These are phyloP conservation scores for Aspergillus viridinutans DNA, from an alignment of 2,329 filamentous ascomycete species.

Conservation along the genomic window DNA sequence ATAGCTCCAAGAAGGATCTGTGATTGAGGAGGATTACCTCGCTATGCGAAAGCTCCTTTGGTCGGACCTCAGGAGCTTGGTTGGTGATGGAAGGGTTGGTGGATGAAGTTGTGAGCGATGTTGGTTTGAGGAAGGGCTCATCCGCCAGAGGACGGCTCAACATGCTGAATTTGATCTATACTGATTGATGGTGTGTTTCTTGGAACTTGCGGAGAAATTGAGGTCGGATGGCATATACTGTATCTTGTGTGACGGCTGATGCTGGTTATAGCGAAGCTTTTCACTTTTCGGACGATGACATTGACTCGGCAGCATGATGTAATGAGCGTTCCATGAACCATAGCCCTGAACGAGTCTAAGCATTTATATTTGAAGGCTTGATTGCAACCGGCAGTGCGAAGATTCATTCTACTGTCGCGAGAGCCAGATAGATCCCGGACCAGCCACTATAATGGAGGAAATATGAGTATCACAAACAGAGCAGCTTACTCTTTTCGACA, in stretches of 20 bases:
- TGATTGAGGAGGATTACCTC: constrained; percentile 29
- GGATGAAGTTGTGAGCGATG: not conserved
- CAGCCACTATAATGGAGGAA: not conserved
- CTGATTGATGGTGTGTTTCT: not conserved
- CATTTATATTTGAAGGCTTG: not conserved
- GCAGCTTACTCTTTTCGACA: not conserved
- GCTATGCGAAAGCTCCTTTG: not conserved
- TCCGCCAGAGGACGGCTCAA: not conserved
- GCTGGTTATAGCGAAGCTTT: not conserved
- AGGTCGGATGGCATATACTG: not conserved
- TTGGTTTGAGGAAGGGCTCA: not conserved
- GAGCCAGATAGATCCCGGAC: not conserved
- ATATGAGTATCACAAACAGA: not conserved
- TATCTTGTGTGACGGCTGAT: not conserved
- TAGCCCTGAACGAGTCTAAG: not conserved
- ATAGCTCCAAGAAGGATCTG: constrained; percentile 53
- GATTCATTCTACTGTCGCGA: not conserved
- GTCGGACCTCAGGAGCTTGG: not conserved
- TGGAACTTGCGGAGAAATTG: not conserved
- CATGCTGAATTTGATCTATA: not conserved
- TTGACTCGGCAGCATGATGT: not conserved
- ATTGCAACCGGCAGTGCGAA: no score
- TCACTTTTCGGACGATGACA: not conserved
- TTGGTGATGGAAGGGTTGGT: not conserved
- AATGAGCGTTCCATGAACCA: not conserved